phyloP scores from a whole-genome alignment of 768 basidiomycete species.

The Thelephora ganbajun region DNA sequence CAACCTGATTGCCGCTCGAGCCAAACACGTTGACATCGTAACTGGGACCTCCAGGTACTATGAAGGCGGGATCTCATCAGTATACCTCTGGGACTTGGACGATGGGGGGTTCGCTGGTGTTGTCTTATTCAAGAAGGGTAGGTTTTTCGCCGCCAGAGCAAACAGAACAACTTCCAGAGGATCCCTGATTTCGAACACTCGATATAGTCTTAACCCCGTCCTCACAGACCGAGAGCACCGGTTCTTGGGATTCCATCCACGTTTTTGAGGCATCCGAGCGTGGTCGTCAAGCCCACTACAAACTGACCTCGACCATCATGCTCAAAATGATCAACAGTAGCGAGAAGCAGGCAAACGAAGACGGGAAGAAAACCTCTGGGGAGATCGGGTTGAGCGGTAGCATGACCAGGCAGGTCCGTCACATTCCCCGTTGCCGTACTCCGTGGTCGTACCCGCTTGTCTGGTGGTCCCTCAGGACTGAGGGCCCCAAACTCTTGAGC shows the following conservation, averaged over 20 bases:
- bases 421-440: not conserved
- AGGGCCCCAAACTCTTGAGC: too few species aligned
- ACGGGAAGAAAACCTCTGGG: slow-evolving; percentile 42
- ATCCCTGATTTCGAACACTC: not conserved
- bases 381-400: slow-evolving; percentile 83
- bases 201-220: not conserved
- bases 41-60: slow-evolving; percentile 51
- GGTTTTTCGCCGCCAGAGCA: slow-evolving; percentile 5
- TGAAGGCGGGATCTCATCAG: slow-evolving; percentile 94
- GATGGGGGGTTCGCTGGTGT: slow-evolving; percentile 96
- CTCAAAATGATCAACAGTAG: not conserved
- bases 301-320: not conserved
- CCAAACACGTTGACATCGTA: not conserved
- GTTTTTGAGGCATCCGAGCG: slow-evolving; percentile 93
- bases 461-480: not conserved
- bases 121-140: slow-evolving; percentile 90
- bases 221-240: slow-evolving; percentile 47
- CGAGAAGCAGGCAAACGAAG: slow-evolving; percentile 13
- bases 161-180: slow-evolving; percentile 18
- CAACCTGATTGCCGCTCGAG: not conserved
- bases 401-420: slow-evolving; percentile 87
- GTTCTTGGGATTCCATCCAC: slow-evolving; percentile 97
- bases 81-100: slow-evolving; percentile 96
- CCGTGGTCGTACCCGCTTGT: not conserved
- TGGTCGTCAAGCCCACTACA: slow-evolving; percentile 81